phyloP scores from a whole-genome alignment of 2,329 filamentous ascomycete species.

The Alternaria sp. region DNA sequence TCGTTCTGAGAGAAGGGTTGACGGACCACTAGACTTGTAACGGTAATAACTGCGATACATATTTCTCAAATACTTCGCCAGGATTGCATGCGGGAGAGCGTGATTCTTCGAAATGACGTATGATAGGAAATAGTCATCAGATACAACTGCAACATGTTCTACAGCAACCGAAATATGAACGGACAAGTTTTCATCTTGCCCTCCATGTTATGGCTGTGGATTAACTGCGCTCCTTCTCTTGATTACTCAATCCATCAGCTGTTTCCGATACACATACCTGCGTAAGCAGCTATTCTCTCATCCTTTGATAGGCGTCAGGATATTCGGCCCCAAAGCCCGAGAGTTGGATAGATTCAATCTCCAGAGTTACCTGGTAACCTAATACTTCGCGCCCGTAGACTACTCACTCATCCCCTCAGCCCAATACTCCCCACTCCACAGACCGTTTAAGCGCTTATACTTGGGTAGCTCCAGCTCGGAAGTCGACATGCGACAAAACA shows the following conservation, averaged over 20 bases:
- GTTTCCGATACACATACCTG: not conserved
- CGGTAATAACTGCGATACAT: not conserved
- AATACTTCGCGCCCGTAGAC: not conserved
- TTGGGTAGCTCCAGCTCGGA: not conserved
- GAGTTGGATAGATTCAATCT: not conserved
- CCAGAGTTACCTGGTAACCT: not conserved
- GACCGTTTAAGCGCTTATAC: not conserved
- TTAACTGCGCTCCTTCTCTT: not conserved
- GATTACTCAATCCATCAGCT: not conserved
- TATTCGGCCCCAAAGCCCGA: not conserved
- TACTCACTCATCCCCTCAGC: not conserved
- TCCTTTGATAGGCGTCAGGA: not conserved
- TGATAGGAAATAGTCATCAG: not conserved
- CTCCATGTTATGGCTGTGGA: not conserved
- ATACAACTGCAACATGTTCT: not conserved
- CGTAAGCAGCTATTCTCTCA: not conserved
- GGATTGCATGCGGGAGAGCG: not conserved
- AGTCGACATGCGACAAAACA: not conserved
- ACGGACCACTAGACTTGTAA: not conserved
- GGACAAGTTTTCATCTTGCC: not conserved
- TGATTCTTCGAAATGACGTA: not conserved
- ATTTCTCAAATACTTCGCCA: not conserved
- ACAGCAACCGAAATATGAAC: not conserved
- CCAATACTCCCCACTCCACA: not conserved
- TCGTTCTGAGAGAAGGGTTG: not conserved